Evolutionary conservation across 495 filamentous ascomycete genomes (phyloP).

Genomic region (Penicillium daleae): DNA sequence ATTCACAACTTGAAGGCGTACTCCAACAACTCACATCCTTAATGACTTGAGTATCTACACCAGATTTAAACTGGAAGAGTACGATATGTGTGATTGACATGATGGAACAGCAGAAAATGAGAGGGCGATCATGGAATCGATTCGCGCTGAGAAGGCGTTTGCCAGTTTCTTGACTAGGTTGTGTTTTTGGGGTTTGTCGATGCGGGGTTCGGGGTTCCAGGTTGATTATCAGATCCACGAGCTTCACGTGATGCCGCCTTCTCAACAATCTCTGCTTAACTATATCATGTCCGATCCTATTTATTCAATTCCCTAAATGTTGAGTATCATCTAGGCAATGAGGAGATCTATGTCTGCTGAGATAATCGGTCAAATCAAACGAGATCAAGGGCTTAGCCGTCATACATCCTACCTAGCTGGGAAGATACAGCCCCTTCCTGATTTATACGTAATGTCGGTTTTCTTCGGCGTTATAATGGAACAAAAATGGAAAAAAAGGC

Average conservation of each 20-base stretch:
- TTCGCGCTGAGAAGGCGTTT: neutral
- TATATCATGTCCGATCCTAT: too few species aligned
- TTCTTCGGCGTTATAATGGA: neutral
- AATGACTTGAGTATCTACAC: constrained; percentile 40
- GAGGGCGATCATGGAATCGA: neutral
- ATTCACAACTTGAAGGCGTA: neutral
- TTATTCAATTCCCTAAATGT: too few species aligned
- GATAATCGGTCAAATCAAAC: too few species aligned
- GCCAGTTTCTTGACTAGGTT: neutral
- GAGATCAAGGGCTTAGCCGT: too few species aligned
- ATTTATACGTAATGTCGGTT: neutral
- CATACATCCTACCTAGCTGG: neutral
- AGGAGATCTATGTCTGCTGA: too few species aligned
- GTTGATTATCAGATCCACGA: neutral
- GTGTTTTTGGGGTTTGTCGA: neutral
- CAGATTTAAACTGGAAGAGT: constrained; percentile 63
- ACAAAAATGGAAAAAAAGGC: too few species aligned
- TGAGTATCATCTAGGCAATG: too few species aligned
- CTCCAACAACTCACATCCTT: constrained; percentile 47
- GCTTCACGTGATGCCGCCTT: neutral
- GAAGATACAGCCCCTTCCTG: neutral
- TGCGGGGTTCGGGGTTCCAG: too few species aligned
- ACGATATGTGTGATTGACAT: constrained; percentile 65
- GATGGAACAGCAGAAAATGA: neutral
- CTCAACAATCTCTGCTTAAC: neutral